Percentiles rank a stretch among this genome's conserved stretches.
These are phyloP conservation scores for Cardamine resedifolia DNA, from an alignment of 345 rosid species.

Conservation along the genomic window DNA sequence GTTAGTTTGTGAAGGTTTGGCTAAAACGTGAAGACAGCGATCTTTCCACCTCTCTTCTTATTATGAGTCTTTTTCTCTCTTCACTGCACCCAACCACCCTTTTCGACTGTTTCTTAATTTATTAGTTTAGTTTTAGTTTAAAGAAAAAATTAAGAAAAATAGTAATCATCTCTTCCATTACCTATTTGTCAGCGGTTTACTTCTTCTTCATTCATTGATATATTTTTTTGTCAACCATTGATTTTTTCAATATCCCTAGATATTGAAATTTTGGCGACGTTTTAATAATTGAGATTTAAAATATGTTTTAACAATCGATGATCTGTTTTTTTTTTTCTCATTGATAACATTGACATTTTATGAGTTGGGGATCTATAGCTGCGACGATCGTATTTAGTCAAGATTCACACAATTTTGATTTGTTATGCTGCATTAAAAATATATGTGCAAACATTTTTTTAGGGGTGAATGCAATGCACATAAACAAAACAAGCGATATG, in stretches of 20 bases:
- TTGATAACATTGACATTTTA: neutral
- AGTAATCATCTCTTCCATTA: neutral
- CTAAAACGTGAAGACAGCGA: slow-evolving; percentile 25
- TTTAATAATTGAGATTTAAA: neutral
- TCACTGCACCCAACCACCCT: slow-evolving; percentile 5
- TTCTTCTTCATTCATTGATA: neutral
- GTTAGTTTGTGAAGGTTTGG: slow-evolving; percentile 26
- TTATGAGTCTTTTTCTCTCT: slow-evolving; percentile 12
- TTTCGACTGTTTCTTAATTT: neutral
- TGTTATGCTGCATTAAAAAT: neutral
- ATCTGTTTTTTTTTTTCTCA: neutral
- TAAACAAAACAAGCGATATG: neutral
- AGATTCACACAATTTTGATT: neutral
- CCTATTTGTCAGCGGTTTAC: neutral
- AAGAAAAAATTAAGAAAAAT: neutral
- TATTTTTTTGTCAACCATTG: neutral
- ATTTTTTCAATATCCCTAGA: neutral
- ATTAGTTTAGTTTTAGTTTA: neutral
- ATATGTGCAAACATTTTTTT: neutral
- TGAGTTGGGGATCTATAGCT: neutral
- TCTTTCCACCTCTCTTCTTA: slow-evolving; percentile 10
- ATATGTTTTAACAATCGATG: neutral
- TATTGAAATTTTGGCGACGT: neutral
- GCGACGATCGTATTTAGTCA: neutral
- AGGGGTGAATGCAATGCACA: slow-evolving; percentile 19